phyloP scores from a whole-genome alignment of 176 grass and related monocot genomes.

The Aegilops bicornis region DNA sequence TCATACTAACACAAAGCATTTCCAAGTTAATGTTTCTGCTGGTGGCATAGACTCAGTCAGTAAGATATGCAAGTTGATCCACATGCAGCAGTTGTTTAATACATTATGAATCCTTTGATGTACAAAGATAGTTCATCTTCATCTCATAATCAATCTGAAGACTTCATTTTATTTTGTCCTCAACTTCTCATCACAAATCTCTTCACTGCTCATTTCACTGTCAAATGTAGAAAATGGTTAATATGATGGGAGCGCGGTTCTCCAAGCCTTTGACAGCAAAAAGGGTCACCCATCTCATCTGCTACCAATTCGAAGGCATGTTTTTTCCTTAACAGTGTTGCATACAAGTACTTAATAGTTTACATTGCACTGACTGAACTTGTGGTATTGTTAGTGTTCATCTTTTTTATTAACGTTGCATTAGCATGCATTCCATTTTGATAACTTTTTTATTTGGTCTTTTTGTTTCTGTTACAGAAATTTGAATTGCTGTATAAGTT shows the following conservation, averaged over 20 bases:
- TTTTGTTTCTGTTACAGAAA: background rate
- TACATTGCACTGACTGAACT: background rate
- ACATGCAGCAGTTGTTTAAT: background rate
- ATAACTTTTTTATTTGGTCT: background rate
- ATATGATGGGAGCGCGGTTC: conserved; percentile 86
- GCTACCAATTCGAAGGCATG: conserved; percentile 88
- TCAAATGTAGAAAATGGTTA: conserved; percentile 82
- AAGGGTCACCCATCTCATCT: conserved; percentile 80
- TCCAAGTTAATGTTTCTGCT: background rate
- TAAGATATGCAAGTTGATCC: background rate
- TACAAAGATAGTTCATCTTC: background rate
- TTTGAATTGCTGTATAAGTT: background rate
- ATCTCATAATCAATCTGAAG: background rate
- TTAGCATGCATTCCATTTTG: background rate
- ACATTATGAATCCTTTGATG: background rate
- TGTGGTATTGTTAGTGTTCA: background rate
- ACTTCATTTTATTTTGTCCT: background rate
- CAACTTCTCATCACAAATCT: background rate
- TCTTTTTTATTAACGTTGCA: background rate
- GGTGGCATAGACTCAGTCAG: background rate
- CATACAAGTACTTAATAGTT: background rate
- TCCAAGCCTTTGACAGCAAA: conserved; percentile 75
- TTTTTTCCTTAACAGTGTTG: background rate
- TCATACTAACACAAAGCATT: background rate
- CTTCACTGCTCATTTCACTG: background rate